Evolutionary conservation across 1,139 yeast species (phyloP), one percentile per base, ranked within the genome.

Genomic region (Yamadazyma triangularis): DNA sequence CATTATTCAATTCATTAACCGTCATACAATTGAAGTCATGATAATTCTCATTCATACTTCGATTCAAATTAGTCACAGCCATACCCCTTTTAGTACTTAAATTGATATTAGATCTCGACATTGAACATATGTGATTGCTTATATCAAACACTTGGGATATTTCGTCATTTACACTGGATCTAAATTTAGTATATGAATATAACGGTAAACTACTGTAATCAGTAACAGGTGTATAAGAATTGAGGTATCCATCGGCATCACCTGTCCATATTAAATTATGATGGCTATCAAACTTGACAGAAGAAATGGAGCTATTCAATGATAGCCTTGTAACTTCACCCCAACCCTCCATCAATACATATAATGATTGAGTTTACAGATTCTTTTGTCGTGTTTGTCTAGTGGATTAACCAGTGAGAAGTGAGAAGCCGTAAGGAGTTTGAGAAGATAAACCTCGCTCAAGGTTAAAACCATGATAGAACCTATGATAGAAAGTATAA

Each of bases 231-330:
- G 64, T 50, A 36, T 51, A 58, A 13, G 66, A 58, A 7, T 58
- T 47, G 4, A 65, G 40, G 38, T 47, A 54, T 8, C 70, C 71
- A 23, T 51, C 55, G 8, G 70, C 60, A 50, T 84, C 91, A n/a
- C 95, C 96, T 4, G 81, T 69, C 97, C 97, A 91, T 3, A 89
- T 52, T 27, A 89, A 61, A 46, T 88, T 91, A 36, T 79, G 75
- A 14, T 71, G 60, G 28, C 71, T 71, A 56, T 91, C 97, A 53
- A 88, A 88, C 15, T 62, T 50, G 18, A 77, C 43, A n/a, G 76
- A 34, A 7, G 62, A 38, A 23, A 62, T 43, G 13, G 44, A 26
- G 15, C 16, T 29, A 5, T 24, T 16, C 2, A 30, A 14, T 8
- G 41, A 27, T 15, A 49, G 38, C 26, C 53, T 40, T 15, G 44